These are phyloP conservation scores for Saturnispora serradocipensis DNA, from an alignment of 805 yeast species.

Conservation along the genomic window DNA sequence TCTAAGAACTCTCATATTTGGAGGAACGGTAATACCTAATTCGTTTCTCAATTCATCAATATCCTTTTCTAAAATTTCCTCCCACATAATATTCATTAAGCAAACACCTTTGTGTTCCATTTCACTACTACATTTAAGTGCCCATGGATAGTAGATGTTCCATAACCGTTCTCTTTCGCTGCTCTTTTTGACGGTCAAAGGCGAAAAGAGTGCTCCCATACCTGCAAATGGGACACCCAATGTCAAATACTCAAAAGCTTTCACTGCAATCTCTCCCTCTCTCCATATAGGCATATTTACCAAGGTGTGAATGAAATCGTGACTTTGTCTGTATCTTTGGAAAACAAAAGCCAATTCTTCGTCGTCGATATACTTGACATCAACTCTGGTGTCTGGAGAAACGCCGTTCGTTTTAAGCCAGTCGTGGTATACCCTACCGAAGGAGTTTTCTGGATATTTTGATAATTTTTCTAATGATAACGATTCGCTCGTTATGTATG, in stretches of 20 bases:
- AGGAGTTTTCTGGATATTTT: constrained; percentile 51
- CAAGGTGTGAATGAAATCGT: constrained; percentile 90
- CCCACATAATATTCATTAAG: constrained; percentile 89
- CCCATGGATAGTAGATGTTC: constrained; percentile 82
- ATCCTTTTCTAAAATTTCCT: constrained; percentile 63
- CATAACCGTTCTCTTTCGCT: constrained; percentile 56
- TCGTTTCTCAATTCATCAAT: constrained; percentile 62
- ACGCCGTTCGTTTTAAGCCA: constrained; percentile 87
- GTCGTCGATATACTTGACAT: constrained; percentile 80
- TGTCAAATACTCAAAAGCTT: constrained; percentile 85
- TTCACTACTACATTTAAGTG: constrained; percentile 56
- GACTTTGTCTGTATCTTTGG: constrained; percentile 92
- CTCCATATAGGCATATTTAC: constrained; percentile 83
- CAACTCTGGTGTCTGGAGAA: constrained; percentile 86
- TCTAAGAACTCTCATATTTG: constrained; percentile 64
- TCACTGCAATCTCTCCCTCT: constrained; percentile 95
- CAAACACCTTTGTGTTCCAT: constrained; percentile 45
- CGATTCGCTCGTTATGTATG: constrained; percentile 69
- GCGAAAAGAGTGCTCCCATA: constrained; percentile 83
- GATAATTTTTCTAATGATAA: constrained; percentile 55
- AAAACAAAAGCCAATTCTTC: constrained; percentile 88
- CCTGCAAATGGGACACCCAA: constrained; percentile 95
- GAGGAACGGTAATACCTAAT: constrained; percentile 68
- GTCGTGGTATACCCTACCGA: constrained; percentile 70
- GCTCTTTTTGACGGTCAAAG: constrained; percentile 52